Evolutionary conservation across 805 yeast genomes (phyloP), one percentile per base, ranked within the genome.

Genomic region (Metschnikowia amazonensis): DNA sequence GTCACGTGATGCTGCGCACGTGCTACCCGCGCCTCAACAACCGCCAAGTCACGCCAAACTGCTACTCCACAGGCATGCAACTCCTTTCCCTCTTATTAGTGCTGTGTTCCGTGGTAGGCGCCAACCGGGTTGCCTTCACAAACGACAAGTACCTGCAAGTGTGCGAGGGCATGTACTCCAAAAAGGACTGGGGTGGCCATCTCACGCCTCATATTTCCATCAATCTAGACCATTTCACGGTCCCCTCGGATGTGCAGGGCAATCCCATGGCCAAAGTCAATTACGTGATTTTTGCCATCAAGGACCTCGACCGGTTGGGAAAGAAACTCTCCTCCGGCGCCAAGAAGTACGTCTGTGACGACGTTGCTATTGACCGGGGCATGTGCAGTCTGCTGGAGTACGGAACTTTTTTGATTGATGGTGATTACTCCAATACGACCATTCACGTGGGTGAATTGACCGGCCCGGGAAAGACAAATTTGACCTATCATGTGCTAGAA

Each of bases 161-260:
- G 21, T 92, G 99, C 63, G 76, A 89, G 4, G 99, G 99, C 29
- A 84, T 92, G 82, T 92, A 92, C 67, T 78, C 90, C 45, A 82
- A 82, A 56, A 72, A 79, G 38, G 95, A 90, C 59, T 87, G 95
- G 90, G 85, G 89, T 40, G 99, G 99, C 29, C 72, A 75, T 21
- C 65, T 70, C 8, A 82, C 80, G 48, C 89, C 95, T 5, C 69
- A 60, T 35, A 66, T 70, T 23, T 66, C 59, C 23, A 48, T 73
- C 38, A 55, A 56, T 20, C 63, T 67, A 37, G 51, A 50, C 16
- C 54, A 56, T 20, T 66, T 53, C 45, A 67, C 63, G 42, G 53
- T 55, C n/a, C 56, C 64, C 17, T 62, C 60, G 40, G 62, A 54
- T 46, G 56, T 62, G 44, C 45, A 62, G 27, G 45, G 51, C 28